phyloP scores from a whole-genome alignment of 495 filamentous ascomycete species.

The Schizothecium vesticola region DNA sequence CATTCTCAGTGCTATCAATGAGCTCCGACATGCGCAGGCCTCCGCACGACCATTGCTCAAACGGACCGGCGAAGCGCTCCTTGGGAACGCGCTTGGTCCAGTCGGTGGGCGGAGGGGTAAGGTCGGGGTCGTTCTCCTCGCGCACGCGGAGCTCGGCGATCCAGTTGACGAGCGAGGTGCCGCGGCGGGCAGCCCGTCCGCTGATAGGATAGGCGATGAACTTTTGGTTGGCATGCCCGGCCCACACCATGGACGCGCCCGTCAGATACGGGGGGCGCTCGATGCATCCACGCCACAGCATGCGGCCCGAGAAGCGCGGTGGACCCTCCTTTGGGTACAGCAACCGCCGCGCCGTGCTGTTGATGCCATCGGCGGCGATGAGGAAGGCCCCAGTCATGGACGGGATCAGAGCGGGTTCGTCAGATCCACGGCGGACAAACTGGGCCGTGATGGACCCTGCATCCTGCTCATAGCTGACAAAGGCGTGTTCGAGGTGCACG shows the following conservation, averaged over 20 bases:
- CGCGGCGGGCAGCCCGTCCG: slow-evolving; percentile 18
- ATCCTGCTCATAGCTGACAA: slow-evolving; percentile 9
- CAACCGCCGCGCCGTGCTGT: slow-evolving; percentile 12
- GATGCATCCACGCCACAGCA: slow-evolving; percentile 15
- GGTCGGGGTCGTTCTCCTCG: slow-evolving; percentile 26
- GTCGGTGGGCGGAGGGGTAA: slow-evolving; percentile 26
- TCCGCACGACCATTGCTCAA: slow-evolving; percentile 10
- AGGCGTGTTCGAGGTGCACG: slow-evolving; percentile 15
- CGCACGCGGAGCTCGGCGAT: slow-evolving; percentile 26
- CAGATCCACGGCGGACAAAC: background rate
- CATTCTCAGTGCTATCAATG: slow-evolving; percentile 13
- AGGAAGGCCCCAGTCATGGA: slow-evolving; percentile 6
- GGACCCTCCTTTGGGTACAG: slow-evolving; percentile 15
- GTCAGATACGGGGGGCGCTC: slow-evolving; percentile 18
- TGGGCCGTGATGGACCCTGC: slow-evolving; percentile 8
- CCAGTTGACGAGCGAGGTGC: slow-evolving; percentile 28
- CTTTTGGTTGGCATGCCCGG: slow-evolving; percentile 31
- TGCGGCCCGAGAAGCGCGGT: slow-evolving; percentile 16
- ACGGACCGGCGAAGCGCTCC: slow-evolving; percentile 14
- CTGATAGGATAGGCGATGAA: slow-evolving; percentile 32
- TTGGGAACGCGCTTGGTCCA: slow-evolving; percentile 16
- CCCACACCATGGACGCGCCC: slow-evolving; percentile 28
- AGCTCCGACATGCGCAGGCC: slow-evolving; percentile 12
- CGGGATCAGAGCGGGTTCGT: background rate
- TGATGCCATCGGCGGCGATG: slow-evolving; percentile 14